Evolutionary conservation across 768 basidiomycete genomes (phyloP).

Genomic region (Russula sp.): DNA sequence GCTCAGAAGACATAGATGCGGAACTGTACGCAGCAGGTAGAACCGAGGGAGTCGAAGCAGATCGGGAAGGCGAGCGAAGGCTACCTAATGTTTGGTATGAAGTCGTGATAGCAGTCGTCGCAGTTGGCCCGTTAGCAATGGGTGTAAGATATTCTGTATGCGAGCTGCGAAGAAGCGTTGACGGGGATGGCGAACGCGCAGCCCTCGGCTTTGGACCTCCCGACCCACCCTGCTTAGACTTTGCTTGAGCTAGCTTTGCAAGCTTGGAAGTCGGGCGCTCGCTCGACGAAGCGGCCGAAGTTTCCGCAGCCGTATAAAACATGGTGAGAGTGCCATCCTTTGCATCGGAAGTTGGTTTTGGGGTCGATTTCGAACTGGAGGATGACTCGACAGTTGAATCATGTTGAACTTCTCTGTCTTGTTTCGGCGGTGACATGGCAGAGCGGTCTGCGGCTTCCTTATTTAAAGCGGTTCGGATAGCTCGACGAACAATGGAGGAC

Average conservation of each 20-base stretch:
- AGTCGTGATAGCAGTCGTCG: slow-evolving; percentile 78
- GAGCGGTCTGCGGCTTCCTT: slow-evolving; percentile 46
- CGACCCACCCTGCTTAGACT: slow-evolving; percentile 30
- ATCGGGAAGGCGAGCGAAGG: slow-evolving; percentile 33
- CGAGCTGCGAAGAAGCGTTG: slow-evolving; percentile 34
- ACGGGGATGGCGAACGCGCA: slow-evolving; percentile 18
- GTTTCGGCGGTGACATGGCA: not conserved
- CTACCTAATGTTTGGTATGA: slow-evolving; percentile 67
- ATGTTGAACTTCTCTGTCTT: slow-evolving; percentile 13
- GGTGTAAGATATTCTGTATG: slow-evolving; percentile 69
- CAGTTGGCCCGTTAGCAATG: slow-evolving; percentile 76
- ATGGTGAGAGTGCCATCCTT: not conserved
- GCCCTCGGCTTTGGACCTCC: slow-evolving; percentile 25
- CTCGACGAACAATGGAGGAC: slow-evolving; percentile 54
- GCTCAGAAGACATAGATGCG: slow-evolving; percentile 25
- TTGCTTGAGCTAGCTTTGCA: slow-evolving; percentile 63
- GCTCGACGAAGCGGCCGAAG: slow-evolving; percentile 7
- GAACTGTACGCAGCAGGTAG: slow-evolving; percentile 12
- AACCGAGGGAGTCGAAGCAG: slow-evolving; percentile 24
- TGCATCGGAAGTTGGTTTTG: slow-evolving; percentile 1
- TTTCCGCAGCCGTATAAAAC: slow-evolving; percentile 7
- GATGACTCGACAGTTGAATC: slow-evolving; percentile 11
- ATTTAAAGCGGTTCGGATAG: slow-evolving; percentile 60
- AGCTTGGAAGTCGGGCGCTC: slow-evolving; percentile 52
- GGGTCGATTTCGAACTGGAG: slow-evolving; percentile 17